Conservation (phyloP, 2,329 filamentous ascomycete species). For the Erysiphe neolycopersici region DNA sequence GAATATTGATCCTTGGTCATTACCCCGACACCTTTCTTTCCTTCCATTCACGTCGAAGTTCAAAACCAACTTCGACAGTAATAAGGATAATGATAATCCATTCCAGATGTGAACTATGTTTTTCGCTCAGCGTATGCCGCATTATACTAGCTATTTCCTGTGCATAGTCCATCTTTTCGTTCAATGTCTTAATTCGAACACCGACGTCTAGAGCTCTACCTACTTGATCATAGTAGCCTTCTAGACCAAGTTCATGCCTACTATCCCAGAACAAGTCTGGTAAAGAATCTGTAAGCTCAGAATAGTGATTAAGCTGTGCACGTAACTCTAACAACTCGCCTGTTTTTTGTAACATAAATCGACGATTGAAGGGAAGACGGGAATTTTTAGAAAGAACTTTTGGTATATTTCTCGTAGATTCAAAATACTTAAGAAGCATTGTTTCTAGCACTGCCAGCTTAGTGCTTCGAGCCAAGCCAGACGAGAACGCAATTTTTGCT, state of each 20-base stretch:
- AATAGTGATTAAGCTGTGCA: conserved; percentile 88
- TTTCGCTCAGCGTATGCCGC: conserved; percentile 69
- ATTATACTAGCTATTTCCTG: conserved; percentile 82
- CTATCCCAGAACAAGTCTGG: conserved; percentile 96
- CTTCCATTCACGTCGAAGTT: conserved; percentile 31
- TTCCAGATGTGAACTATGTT: conserved; percentile 66
- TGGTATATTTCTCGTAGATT: conserved; percentile 62
- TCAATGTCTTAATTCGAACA: conserved; percentile 69
- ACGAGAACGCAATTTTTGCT: conserved; percentile 91
- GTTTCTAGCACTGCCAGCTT: conserved; percentile 83
- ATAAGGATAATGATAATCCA: conserved; percentile 94
- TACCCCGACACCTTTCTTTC: conserved; percentile 3
- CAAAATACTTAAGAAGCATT: conserved; percentile 58
- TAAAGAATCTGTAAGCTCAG: conserved; percentile 78
- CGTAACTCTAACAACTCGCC: conserved; percentile 74
- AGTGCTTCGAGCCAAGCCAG: conserved; percentile 70
- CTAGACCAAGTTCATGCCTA: conserved; percentile 63
- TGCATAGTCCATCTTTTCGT: conserved; percentile 95
- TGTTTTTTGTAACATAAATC: conserved; percentile 76
- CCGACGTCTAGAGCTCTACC: conserved; percentile 75
- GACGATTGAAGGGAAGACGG: conserved; percentile 34
- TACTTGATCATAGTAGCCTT: conserved; percentile 87
- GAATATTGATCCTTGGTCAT: too few relatives aligned
- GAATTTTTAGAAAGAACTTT: conserved; percentile 44
- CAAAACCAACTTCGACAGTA: conserved; percentile 72